These are phyloP conservation scores for Geranium incanum DNA, from an alignment of 441 rosid species.

Conservation along the genomic window DNA sequence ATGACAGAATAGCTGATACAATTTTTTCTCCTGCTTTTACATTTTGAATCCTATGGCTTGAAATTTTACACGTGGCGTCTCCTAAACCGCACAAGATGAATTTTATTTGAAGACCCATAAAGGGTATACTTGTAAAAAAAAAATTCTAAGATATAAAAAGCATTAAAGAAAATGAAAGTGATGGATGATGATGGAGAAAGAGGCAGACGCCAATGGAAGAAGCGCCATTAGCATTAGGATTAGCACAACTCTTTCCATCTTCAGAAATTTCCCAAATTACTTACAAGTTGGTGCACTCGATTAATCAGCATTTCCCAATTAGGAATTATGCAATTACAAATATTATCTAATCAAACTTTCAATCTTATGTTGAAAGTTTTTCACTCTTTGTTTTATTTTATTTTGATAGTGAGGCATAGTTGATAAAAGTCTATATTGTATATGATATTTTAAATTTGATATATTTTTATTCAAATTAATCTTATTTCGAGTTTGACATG, in stretches of 20 bases:
- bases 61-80: neutral
- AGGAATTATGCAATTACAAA: constrained; percentile 38
- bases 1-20: no score
- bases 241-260: neutral
- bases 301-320: constrained; percentile 26
- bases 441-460: neutral
- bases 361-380: constrained; percentile 5
- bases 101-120: no score
- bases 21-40: neutral
- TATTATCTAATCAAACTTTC: constrained; percentile 24
- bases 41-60: neutral
- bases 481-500: neutral
- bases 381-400: neutral
- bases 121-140: no score
- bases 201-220: neutral
- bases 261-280: neutral
- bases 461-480: no score
- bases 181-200: neutral
- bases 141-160: neutral
- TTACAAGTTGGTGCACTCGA: constrained; percentile 19
- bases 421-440: neutral
- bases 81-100: no score
- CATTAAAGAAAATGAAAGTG: neutral
- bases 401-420: neutral
- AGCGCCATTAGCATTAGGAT: neutral